Conservation (phyloP, 2,329 filamentous ascomycete genomes). For the Neoarthrinium moseri region DNA sequence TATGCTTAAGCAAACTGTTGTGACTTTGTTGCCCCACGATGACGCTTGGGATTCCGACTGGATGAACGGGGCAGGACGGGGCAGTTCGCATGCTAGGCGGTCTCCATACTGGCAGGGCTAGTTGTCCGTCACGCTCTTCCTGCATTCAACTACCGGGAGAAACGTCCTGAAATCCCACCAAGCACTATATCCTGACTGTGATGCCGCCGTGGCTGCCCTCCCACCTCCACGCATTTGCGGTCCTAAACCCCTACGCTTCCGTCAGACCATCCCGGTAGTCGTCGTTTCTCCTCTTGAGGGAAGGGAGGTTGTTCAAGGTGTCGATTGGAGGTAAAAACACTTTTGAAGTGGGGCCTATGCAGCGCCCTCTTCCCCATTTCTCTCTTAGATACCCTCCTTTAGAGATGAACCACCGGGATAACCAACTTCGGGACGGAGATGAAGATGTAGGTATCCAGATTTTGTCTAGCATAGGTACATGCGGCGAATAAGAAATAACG, state of each 20-base stretch:
- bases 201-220: not conserved
- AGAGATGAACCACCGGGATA: no score
- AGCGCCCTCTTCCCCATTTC: no score
- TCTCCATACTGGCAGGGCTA: not conserved
- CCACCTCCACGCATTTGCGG: not conserved
- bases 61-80: no score
- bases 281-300: not conserved
- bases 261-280: not conserved
- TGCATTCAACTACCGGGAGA: conserved; percentile 1
- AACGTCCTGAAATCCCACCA: not conserved
- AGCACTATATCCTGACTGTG: not conserved
- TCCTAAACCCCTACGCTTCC: not conserved
- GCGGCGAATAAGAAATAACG: no score
- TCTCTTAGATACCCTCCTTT: no score
- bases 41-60: not conserved
- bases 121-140: not conserved
- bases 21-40: not conserved
- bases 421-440: no score
- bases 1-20: not conserved
- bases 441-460: no score
- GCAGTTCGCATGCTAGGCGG: no score
- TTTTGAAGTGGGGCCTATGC: no score
- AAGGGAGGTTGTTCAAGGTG: no score
- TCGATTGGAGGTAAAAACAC: no score
- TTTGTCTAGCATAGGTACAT: no score